phyloP scores from a whole-genome alignment of 768 basidiomycete species.

The Amanita rubescens region DNA sequence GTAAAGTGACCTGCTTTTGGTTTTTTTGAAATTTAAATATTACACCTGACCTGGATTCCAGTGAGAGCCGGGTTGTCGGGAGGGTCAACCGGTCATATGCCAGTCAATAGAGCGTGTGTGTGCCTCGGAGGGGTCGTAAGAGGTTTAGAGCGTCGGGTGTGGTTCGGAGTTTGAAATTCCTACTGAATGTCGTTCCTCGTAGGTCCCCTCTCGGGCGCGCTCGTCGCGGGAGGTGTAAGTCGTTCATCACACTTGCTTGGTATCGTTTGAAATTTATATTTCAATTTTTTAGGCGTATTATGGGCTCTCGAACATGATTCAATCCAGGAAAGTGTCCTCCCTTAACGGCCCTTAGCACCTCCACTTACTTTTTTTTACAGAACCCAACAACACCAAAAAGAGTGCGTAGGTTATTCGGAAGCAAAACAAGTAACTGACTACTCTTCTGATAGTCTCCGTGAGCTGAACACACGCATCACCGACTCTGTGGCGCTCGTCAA shows the following conservation, averaged over 20 bases:
- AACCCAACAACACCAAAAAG: conserved; percentile 45
- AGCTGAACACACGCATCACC: conserved; percentile 41
- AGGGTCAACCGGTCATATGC: no score
- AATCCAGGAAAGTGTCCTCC: conserved; percentile 34
- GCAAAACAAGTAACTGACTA: neutral
- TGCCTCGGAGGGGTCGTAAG: no score
- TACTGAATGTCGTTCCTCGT: conserved; percentile 48
- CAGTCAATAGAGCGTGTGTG: no score
- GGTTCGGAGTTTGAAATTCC: conserved; percentile 5
- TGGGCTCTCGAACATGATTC: conserved; percentile 61
- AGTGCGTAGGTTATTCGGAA: conserved; percentile 33
- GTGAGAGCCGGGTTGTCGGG: no score
- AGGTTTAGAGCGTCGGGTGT: no score
- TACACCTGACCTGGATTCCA: no score
- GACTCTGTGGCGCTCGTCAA: conserved; percentile 39
- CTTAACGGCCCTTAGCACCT: neutral
- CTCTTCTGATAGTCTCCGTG: conserved; percentile 32
- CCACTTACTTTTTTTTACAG: conserved; percentile 22
- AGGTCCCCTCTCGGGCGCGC: conserved; percentile 63
- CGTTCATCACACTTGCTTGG: neutral
- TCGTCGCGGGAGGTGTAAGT: conserved; percentile 61
- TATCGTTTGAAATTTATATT: neutral
- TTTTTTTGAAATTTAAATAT: no score
- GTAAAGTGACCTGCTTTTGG: no score
- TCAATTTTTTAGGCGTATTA: conserved; percentile 48